These are phyloP conservation scores for Aspergillus aculeatinus DNA, from an alignment of 2,329 filamentous ascomycete genomes.

Conservation along the genomic window DNA sequence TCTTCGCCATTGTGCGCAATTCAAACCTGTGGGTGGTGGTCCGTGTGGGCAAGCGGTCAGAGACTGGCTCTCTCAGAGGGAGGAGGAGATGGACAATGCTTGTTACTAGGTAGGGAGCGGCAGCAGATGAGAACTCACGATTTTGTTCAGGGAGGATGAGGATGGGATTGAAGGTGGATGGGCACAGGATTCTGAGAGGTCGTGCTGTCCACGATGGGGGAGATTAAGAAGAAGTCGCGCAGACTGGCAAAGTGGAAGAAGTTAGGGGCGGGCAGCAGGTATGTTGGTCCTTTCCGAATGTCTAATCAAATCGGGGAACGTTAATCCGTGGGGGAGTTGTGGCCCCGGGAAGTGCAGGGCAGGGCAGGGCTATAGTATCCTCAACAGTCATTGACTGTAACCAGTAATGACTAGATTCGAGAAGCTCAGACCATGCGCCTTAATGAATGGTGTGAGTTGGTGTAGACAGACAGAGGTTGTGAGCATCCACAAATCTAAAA, in stretches of 20 bases:
- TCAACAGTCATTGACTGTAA: background rate
- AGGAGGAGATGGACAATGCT: constrained; percentile 3
- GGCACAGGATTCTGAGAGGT: background rate
- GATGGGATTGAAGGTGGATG: constrained; percentile 5
- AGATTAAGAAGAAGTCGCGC: background rate
- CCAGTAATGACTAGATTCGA: background rate
- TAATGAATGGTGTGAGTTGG: background rate
- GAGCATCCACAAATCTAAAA: background rate
- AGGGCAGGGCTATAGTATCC: background rate
- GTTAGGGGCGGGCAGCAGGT: constrained; percentile 20
- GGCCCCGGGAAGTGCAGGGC: background rate
- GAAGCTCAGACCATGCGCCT: background rate
- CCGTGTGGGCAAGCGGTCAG: constrained; percentile 10
- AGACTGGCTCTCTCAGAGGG: constrained; percentile 11
- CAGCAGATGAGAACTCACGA: constrained; percentile 14
- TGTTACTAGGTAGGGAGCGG: background rate
- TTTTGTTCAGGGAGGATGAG: background rate
- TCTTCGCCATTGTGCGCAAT: constrained; percentile 33
- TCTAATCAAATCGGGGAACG: constrained; percentile 24
- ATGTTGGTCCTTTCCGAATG: constrained; percentile 22
- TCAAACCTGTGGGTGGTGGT: constrained; percentile 4
- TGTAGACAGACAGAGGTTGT: background rate
- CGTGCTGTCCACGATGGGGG: constrained; percentile 1
- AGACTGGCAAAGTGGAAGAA: constrained; percentile 10
- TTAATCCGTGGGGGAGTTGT: constrained; percentile 20